Percentiles rank a stretch among this genome's conserved stretches.
phyloP scores from a whole-genome alignment of 2,329 filamentous ascomycete genomes.

The Thermothelomyces thermophilus region DNA sequence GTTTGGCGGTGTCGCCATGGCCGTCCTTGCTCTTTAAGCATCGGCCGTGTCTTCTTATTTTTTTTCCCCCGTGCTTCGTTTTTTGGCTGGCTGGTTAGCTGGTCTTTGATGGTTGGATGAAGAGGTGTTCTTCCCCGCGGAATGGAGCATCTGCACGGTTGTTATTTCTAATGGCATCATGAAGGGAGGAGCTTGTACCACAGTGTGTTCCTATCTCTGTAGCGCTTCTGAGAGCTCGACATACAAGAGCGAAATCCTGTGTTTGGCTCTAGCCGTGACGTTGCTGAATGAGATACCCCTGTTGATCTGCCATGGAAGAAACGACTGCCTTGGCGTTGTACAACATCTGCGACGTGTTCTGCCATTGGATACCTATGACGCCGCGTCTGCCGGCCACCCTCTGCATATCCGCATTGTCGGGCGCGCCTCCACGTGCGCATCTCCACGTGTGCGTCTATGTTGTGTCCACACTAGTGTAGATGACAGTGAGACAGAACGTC shows the following conservation, averaged over 20 bases:
- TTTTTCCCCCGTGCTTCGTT: background rate
- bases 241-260: background rate
- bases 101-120: background rate
- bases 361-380: no score
- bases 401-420: no score
- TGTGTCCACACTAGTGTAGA: no score
- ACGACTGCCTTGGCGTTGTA: background rate
- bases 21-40: slow-evolving; percentile 23
- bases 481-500: no score
- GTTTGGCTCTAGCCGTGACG: slow-evolving; percentile 1
- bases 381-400: no score
- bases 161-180: slow-evolving; percentile 6
- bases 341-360: background rate
- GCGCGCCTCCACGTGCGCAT: no score
- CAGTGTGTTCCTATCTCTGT: background rate
- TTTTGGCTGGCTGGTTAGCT: background rate
- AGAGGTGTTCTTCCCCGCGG: background rate
- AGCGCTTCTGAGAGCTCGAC: background rate
- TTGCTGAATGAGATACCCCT: slow-evolving; percentile 11
- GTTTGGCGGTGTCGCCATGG: slow-evolving; percentile 24
- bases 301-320: background rate
- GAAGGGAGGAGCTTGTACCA: background rate
- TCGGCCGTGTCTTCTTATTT: background rate
- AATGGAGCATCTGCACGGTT: background rate
- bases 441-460: no score